A percentile compares a stretch with the other conserved stretches of the same genome.
Conservation (phyloP, 345 rosid genomes). For the Populus pruinosa region DNA sequence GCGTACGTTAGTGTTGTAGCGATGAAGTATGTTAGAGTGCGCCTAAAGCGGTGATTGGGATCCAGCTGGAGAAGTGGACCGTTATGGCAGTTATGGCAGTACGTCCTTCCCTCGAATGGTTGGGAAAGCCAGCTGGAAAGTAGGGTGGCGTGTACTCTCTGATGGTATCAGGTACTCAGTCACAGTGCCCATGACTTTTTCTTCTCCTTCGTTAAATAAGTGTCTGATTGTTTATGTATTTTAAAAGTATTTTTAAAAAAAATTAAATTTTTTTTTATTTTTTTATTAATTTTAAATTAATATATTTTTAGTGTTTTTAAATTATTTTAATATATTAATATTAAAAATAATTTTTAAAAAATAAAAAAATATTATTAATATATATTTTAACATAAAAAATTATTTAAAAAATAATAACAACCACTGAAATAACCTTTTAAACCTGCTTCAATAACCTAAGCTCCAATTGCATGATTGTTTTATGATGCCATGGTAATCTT, state of each 20-base stretch:
- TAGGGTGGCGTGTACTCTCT: not conserved
- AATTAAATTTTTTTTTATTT: too few relatives aligned
- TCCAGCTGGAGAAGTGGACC: constrained; percentile 71
- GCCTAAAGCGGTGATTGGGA: constrained; percentile 25
- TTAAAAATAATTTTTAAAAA: too few relatives aligned
- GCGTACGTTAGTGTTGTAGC: not conserved
- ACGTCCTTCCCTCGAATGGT: constrained; percentile 21
- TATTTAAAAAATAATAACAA: too few relatives aligned
- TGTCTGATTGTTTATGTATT: too few relatives aligned
- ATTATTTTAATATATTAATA: too few relatives aligned
- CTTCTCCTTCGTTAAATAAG: not conserved
- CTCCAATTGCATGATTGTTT: not conserved
- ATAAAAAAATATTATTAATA: too few relatives aligned
- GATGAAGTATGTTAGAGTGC: not conserved
- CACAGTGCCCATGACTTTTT: not conserved
- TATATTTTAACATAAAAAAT: too few relatives aligned
- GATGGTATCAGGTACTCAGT: not conserved
- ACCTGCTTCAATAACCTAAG: not conserved
- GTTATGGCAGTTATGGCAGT: constrained; percentile 43
- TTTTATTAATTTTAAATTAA: too few relatives aligned
- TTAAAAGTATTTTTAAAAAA: too few relatives aligned
- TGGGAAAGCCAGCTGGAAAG: constrained; percentile 48
- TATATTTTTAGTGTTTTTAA: too few relatives aligned
- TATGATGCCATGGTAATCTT: not conserved
- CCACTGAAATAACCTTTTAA: too few relatives aligned